A percentile compares a stretch with the other conserved stretches of the same genome.
phyloP scores from a whole-genome alignment of 2,329 filamentous ascomycete genomes.

The Ilyonectria destructans region DNA sequence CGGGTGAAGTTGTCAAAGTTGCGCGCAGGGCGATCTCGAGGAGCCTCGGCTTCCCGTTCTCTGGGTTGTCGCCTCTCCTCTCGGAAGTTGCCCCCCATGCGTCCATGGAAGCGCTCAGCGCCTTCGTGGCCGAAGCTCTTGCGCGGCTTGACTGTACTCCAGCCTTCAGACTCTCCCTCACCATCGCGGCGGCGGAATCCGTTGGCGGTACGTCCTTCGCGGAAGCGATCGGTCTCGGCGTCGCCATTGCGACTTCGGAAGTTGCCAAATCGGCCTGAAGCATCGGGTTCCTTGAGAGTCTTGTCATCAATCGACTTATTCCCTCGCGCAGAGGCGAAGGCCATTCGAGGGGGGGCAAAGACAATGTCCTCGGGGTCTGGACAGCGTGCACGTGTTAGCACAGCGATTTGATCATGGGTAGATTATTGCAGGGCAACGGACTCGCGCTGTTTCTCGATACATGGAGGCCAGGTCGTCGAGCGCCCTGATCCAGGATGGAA shows the following conservation, averaged over 20 bases:
- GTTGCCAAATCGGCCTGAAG: conserved; percentile 72
- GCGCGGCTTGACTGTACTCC: conserved; percentile 82
- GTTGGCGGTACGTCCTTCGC: conserved; percentile 65
- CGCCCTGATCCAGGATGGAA: conserved; percentile 64
- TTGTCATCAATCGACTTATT: conserved; percentile 70
- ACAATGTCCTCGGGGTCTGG: conserved; percentile 85
- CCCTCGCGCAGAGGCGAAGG: conserved; percentile 84
- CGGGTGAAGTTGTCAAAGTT: conserved; percentile 67
- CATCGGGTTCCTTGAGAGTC: conserved; percentile 65
- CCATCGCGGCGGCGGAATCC: conserved; percentile 69
- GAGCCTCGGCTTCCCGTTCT: conserved; percentile 72
- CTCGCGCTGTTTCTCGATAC: conserved; percentile 71
- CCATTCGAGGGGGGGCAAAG: conserved; percentile 86
- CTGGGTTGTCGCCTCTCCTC: conserved; percentile 63
- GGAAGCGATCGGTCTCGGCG: conserved; percentile 66
- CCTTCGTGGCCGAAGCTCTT: conserved; percentile 83
- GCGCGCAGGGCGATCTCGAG: conserved; percentile 64
- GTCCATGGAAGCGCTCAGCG: conserved; percentile 79
- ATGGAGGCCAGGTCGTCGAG: conserved; percentile 67
- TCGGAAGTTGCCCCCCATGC: conserved; percentile 70
- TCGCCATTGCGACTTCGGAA: conserved; percentile 69
- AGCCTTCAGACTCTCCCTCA: conserved; percentile 79
- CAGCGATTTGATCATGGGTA: neutral
- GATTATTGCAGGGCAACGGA: conserved; percentile 56
- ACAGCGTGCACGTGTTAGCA: conserved; percentile 36